Evolutionary conservation across 306 rosid genomes (phyloP), one percentile per base, ranked within the genome.

Genomic region (Malus orientalis): DNA sequence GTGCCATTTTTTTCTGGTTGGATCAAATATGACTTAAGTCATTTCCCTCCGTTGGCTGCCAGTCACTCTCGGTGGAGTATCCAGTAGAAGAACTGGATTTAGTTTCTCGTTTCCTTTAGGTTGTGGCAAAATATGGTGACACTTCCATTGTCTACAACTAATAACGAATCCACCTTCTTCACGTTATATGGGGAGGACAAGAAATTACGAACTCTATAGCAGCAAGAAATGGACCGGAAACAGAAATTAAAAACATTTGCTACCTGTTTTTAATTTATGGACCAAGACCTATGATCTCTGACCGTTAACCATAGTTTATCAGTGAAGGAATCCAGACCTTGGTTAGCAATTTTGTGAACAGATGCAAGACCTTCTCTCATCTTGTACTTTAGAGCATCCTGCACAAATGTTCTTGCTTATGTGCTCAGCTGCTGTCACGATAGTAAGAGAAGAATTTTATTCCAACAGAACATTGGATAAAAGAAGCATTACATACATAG

Each of bases 51-150:
- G 80, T 78, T 19, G 86, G 86, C 49, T 74, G 71, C 71, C 66
- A 63, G 70, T 63, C 74, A 74, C 78, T 74, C 66, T 82, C 83
- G 18, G 83, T 62, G 55, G 86, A 78, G 70, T 78, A 74, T 64
- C 80, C 86, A 65, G 74, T 82, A 30, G 82, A n/a, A 82, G 82
- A 78, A 82, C 80, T 44, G 86, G 86, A 33, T 64, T 54, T 30
- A 7, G 74, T 64, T 69, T 70, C 57, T 69, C 67, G 29, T 58
- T 55, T 78, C 27, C 77, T 23, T 63, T 55, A 70, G 69, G 55
- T 16, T 27, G 42, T 19, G 67, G 71, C 59, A 75, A 29, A 70
- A 62, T 19, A 63, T 45, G 71, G 71, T 47, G 15, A 67, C 77
- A 57, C 45, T 61, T 82, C 76, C 81, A 78, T 36, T 78, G 78